Conservation (phyloP, 495 filamentous ascomycete species). For the Sphaerosporella brunnea region DNA sequence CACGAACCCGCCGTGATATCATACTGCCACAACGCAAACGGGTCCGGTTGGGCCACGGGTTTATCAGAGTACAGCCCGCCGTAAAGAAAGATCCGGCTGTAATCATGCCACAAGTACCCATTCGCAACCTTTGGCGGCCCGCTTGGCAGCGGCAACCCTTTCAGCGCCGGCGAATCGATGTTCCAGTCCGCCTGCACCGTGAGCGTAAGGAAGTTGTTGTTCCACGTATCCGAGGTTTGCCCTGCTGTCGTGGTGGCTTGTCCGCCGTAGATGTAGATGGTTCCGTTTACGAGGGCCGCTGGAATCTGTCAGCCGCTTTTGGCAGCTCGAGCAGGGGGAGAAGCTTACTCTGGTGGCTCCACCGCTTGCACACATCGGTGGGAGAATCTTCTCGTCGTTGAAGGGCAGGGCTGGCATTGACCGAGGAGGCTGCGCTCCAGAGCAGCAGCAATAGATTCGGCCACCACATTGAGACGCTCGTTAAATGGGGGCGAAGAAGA, state of each 20-base stretch:
- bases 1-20: constrained; percentile 39
- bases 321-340: background rate
- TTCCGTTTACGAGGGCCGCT: constrained; percentile 47
- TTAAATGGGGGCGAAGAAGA: no score
- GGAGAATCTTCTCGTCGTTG: constrained; percentile 23
- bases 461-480: no score
- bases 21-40: constrained; percentile 49
- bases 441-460: no score
- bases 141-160: constrained; percentile 43
- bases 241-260: constrained; percentile 34
- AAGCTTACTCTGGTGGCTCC: constrained; percentile 42
- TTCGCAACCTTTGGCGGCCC: constrained; percentile 52
- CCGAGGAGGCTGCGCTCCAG: no score
- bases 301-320: background rate
- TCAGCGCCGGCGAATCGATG: constrained; percentile 41
- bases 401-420: no score
- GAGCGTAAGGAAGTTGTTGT: constrained; percentile 50
- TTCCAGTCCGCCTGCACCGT: constrained; percentile 51
- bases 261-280: constrained; percentile 59
- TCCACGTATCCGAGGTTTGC: constrained; percentile 46
- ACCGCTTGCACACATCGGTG: constrained; percentile 46
- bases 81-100: constrained; percentile 48
- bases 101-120: constrained; percentile 55
- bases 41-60: constrained; percentile 30
- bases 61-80: constrained; percentile 55